Evolutionary conservation across 495 filamentous ascomycete species (phyloP).

Genomic region (Penicillium subrubescens): DNA sequence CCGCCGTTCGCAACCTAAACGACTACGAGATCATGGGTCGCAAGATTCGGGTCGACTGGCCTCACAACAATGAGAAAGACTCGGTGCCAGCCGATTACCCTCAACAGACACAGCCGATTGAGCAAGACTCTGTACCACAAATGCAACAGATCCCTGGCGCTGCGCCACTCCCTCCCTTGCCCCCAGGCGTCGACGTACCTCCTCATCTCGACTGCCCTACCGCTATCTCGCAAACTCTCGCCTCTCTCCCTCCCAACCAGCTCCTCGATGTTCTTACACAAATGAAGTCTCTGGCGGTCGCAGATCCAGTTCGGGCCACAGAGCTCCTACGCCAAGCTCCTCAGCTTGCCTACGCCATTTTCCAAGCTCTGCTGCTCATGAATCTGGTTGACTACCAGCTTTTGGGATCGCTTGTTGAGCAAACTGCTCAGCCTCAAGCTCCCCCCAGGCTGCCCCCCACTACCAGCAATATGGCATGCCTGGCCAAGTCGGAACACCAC

Average conservation of each 20-base stretch:
- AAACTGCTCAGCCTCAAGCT: constrained; percentile 44
- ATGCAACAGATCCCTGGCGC: constrained; percentile 33
- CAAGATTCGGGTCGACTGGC: constrained; percentile 92
- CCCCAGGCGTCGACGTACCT: constrained; percentile 79
- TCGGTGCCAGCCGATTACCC: constrained; percentile 60
- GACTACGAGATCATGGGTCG: constrained; percentile 95
- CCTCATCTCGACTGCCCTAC: constrained; percentile 81
- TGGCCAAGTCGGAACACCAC: constrained; percentile 56
- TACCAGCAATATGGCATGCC: constrained; percentile 42
- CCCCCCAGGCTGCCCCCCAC: constrained; percentile 33
- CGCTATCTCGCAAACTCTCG: constrained; percentile 86
- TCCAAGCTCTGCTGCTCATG: constrained; percentile 92
- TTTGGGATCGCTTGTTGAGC: constrained; percentile 59
- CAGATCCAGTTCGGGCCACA: constrained; percentile 79
- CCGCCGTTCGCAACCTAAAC: constrained; percentile 93
- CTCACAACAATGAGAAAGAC: constrained; percentile 82
- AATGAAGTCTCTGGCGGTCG: constrained; percentile 85
- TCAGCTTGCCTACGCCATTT: constrained; percentile 93
- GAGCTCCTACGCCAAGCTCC: constrained; percentile 88
- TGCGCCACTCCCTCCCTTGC: constrained; percentile 70
- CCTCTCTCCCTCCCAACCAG: constrained; percentile 81
- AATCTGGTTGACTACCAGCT: constrained; percentile 77
- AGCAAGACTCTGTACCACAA: constrained; percentile 26
- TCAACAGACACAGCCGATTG: constrained; percentile 32
- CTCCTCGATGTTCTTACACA: constrained; percentile 92